Evolutionary conservation across 2,329 filamentous ascomycete genomes (phyloP).

Genomic region (Penicillium sclerotiorum): DNA sequence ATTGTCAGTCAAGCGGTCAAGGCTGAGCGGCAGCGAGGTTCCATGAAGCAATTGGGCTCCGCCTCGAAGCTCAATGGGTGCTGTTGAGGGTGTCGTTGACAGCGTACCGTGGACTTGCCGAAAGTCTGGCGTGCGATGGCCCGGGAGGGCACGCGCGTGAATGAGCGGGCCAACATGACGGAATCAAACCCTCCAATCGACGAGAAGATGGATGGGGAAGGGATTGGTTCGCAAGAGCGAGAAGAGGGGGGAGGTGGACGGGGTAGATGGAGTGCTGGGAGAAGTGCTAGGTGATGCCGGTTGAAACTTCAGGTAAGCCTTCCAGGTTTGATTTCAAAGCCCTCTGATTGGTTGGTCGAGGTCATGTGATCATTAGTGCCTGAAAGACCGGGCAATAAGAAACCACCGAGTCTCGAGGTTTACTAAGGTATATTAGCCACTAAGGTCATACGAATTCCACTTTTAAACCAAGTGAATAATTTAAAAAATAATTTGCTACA

Average conservation of each 20-base stretch:
- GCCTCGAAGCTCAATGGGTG: constrained; percentile 33
- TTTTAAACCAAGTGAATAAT: too few species aligned
- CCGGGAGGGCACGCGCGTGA: constrained; percentile 84
- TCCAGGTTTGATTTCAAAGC: too few species aligned
- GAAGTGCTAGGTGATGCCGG: constrained; percentile 35
- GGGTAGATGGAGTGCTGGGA: constrained; percentile 35
- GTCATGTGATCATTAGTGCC: too few species aligned
- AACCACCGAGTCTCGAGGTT: too few species aligned
- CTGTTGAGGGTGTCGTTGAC: constrained; percentile 37
- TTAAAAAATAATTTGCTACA: too few species aligned
- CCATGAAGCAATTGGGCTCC: constrained; percentile 32
- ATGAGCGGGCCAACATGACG: constrained; percentile 89
- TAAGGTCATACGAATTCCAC: too few species aligned
- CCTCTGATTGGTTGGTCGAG: too few species aligned
- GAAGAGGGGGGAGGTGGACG: constrained; percentile 29
- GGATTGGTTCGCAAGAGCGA: constrained; percentile 35
- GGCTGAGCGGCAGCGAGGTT: constrained; percentile 30
- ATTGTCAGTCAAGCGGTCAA: constrained; percentile 35
- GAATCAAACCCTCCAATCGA: constrained; percentile 43
- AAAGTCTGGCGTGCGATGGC: constrained; percentile 75
- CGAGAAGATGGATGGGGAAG: constrained; percentile 25
- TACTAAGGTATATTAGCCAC: too few species aligned
- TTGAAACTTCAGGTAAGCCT: too few species aligned
- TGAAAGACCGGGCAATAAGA: too few species aligned
- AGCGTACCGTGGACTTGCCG: constrained; percentile 75